Base-by-base conservation (phyloP, 306 rosid genomes). In the Luffa aegyptiaca region DNA sequence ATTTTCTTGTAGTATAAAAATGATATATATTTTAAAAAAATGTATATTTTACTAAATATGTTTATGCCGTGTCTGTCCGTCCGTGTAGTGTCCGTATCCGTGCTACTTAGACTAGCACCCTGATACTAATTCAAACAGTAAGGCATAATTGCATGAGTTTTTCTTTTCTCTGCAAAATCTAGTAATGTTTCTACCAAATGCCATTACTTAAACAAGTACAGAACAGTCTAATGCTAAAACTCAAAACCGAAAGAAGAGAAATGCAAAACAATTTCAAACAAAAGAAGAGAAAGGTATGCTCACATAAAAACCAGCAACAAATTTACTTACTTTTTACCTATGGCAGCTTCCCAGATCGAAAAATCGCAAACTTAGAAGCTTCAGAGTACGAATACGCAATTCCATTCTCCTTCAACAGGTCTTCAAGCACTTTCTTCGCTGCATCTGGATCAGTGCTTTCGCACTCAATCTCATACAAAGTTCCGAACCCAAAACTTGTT, bases 401-500 rank as follows among this genome's bases (percentile, higher is more conserved):
- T 49, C 80, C 86, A 79, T 88, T 90, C 64, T 89, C 97, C 88
- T 89, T 86, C 88, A 95, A 82, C 21, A 95, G 79, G 6, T 86
- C 93, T 83, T 93, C 97, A 0, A 95, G 87, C 59, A 87, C 13
- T 21, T 83, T 66, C 81, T 92, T 91, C 63, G 91, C 97, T 13
- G 39, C 86, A 44, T 95, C 93, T 51, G 97, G 97, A 76, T 91
- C 92, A 51, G 36, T 26, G 80, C 88, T 92, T 89, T 95, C 97
- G 78, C 97, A 95, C 79, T 95, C 99, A 31, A 93, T 93, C 89
- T 95, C 99, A 48, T 85, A 91, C 84, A 81, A 68, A 63, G 86
- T 91, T 13, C 97, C 97, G 81, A 89, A 95, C 64, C 75, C 89
- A 81, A 88, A 95, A 72, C 65, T 58, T 1, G 97, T 91, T 83